Evolutionary conservation across 371 early-diverging fungal species (phyloP), one percentile per base, ranked within the genome.

Genomic region (Mortierella sp.): DNA sequence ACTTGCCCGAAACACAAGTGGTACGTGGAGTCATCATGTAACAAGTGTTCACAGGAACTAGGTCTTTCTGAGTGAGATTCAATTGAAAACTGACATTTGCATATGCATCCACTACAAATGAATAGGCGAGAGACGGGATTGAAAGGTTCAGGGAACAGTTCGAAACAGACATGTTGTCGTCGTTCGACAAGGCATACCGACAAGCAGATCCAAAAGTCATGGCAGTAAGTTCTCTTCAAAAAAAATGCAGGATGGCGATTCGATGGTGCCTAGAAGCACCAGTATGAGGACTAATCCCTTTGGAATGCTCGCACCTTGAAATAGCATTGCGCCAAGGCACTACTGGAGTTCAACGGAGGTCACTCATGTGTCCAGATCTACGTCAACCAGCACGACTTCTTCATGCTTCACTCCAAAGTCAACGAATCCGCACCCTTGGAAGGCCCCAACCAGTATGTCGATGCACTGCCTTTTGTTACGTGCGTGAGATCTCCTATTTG

Each of bases 381-480:
- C 80, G 95, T 99, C 50, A 98, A 97, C 89, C 99, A 98, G 84
- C 98, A 98, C 81, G 96, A 96, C 75, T 98, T 98, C 79, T 98
- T 98, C 80, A 93, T 96, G 87, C 94, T 95, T 37, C 93, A 95
- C 75, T 89, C 94, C 83, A 94, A 95, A 64, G 88, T 95, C 74
- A 91, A 89, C 53, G 94, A 94, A 40, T 40, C 79, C 8, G 72
- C 81, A 14, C 77, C 81, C 16, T 9, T 86, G 51, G 86, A 86
- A 50, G 76, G 86, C 5, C 82, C 86, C 6, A 79, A 79, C 44
- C 86, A 86, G 85, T 85, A 81, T 13, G 85, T 46, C 16, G 19
- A 40, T 26, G n/a, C n/a, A n/a, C 9, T 26, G 16, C 6, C 14
- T 10, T 51, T 37, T 28, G 10, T 24, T 11, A 6, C 31, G 44